Evolutionary conservation across 192 early-diverging fungal species (phyloP), one percentile per base, ranked within the genome.

Genomic region (Thoreauomyces humboldtii): DNA sequence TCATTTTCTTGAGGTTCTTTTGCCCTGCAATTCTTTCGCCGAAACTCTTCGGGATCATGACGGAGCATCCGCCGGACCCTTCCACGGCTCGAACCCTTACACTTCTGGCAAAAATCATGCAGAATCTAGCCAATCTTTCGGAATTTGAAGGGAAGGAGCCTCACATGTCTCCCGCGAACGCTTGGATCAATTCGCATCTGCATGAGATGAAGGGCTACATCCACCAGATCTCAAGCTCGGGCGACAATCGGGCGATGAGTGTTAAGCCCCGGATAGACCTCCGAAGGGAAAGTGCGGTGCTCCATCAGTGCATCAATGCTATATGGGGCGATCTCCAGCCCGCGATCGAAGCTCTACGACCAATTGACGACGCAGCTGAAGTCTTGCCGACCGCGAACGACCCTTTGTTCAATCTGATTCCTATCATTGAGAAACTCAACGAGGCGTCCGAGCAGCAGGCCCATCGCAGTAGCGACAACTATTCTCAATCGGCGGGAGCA

Each of bases 1-100:
- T 86, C 59, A 74, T 86, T 27, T 86, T 86, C 47, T 52, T 86
- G 43, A 36, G 84, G n/a, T 81, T 86, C 38, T 85, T 86, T 53
- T 77, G 76, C 53, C 81, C 84, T 12, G 83, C 84, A 2, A 81
- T 86, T 31, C 59, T 80, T n/a, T 43, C 32, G 1, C 81, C 81
- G 25, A 78, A 81, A 45, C 48, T 82, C 12, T 83, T 83, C 59
- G 70, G 69, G 5, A 60, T 83, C 41, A 69, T 71, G 42, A 63
- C 37, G 22, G 69, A 78, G 44, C 73, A 77, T 53, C 78, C 80
- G 0, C 55, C 55, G 27, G 75, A 81, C 37, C 37, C 59, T 14
- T 38, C 48, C 9, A 71, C 75, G 4, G 51, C 78, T 2, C 61
- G 84, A 32, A 86, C 73, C 4, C 51, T 86, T 21, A 81, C 81